Evolutionary conservation across 192 early-diverging fungal species (phyloP).

Genomic region (Coemansia sp.): DNA sequence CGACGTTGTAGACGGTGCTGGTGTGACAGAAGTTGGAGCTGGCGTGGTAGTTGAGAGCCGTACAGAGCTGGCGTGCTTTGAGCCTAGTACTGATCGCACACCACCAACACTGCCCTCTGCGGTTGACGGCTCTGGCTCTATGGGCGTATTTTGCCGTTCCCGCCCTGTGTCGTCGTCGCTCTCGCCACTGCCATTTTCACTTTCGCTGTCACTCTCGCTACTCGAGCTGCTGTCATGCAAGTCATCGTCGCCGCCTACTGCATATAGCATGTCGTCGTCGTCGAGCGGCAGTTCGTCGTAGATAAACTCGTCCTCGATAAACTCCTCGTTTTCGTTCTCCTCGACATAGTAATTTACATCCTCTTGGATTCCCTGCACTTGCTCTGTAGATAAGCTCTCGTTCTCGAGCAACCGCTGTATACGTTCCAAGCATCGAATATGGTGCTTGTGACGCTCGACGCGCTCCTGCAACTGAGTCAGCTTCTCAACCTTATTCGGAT

Average conservation of each 20-base stretch:
- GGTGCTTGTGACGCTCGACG: slow-evolving; percentile 90
- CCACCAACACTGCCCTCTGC: slow-evolving; percentile 1
- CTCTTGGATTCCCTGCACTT: slow-evolving; percentile 81
- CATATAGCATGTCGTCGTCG: slow-evolving; percentile 84
- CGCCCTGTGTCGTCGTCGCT: slow-evolving; percentile 8
- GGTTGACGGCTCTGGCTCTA: slow-evolving; percentile 29
- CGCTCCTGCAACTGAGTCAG: slow-evolving; percentile 69
- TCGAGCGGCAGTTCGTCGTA: slow-evolving; percentile 94
- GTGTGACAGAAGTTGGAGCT: neutral
- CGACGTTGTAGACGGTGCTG: slow-evolving; percentile 1
- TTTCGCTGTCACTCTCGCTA: slow-evolving; percentile 16
- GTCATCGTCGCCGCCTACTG: slow-evolving; percentile 72
- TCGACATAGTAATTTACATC: slow-evolving; percentile 94
- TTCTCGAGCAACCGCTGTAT: slow-evolving; percentile 93
- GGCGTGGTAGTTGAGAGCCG: slow-evolving; percentile 16
- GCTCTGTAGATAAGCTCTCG: slow-evolving; percentile 81
- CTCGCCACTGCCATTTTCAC: slow-evolving; percentile 16
- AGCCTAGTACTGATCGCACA: slow-evolving; percentile 20
- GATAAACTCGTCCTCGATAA: slow-evolving; percentile 90
- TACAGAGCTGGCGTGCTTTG: slow-evolving; percentile 19
- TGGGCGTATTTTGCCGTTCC: slow-evolving; percentile 7
- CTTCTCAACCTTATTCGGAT: slow-evolving; percentile 75
- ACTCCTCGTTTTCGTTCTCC: slow-evolving; percentile 86
- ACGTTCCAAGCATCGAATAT: slow-evolving; percentile 89
- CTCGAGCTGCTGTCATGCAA: slow-evolving; percentile 20